Evolutionary conservation across 2,329 filamentous ascomycete genomes (phyloP).

Genomic region (Arthroderma sp.): DNA sequence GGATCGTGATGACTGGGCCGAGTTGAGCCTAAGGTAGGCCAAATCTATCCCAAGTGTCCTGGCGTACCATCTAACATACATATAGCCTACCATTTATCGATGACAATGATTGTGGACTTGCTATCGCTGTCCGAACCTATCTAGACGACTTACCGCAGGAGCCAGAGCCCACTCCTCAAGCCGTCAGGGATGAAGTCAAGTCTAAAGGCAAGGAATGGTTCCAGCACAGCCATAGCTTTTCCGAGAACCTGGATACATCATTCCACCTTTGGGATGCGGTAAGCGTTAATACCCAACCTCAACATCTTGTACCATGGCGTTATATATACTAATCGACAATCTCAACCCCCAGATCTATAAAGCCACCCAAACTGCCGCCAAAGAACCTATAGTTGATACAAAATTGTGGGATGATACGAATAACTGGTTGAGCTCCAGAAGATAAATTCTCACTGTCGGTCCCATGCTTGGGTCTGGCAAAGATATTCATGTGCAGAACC

Average conservation of each 20-base stretch:
- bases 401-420: constrained; percentile 49
- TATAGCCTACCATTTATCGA: constrained; percentile 34
- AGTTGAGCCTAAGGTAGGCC: constrained; percentile 60
- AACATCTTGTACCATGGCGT: background rate
- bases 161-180: constrained; percentile 41
- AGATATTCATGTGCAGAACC: background rate
- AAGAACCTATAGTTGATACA: constrained; percentile 38
- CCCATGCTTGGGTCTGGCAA: background rate
- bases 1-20: constrained; percentile 52
- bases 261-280: constrained; percentile 56
- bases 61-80: constrained; percentile 10
- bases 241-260: constrained; percentile 46
- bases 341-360: constrained; percentile 40
- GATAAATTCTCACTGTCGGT: constrained; percentile 16
- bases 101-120: constrained; percentile 36
- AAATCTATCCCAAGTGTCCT: constrained; percentile 2
- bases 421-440: constrained; percentile 42
- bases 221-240: constrained; percentile 47
- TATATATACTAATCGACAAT: constrained; percentile 9
- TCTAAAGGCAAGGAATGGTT: constrained; percentile 48
- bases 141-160: constrained; percentile 44
- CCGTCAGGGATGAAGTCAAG: constrained; percentile 40
- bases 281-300: constrained; percentile 22
- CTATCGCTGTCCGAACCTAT: constrained; percentile 39
- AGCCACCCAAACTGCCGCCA: constrained; percentile 44